Percentiles rank a stretch among this genome's conserved stretches.
Conservation (phyloP, 306 rosid genomes). For the Trifolium pratense region DNA sequence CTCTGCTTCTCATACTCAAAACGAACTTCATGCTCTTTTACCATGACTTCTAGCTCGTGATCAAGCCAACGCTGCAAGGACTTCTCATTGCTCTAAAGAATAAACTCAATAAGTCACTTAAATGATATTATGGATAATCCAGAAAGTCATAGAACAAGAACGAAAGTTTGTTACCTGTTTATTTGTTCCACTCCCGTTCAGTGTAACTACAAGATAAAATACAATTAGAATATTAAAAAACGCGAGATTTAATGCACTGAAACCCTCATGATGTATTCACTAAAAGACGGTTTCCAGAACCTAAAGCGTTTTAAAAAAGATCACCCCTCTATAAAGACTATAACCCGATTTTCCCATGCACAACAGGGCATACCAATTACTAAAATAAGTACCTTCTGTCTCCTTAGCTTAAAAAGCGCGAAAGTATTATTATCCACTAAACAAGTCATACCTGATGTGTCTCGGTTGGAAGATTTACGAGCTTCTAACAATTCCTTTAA, state of each 20-base stretch:
- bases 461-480: constrained; percentile 90
- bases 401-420: constrained; percentile 8
- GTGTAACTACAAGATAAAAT: constrained; percentile 59
- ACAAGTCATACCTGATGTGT: constrained; percentile 62
- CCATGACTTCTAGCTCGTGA: constrained; percentile 96
- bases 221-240: constrained; percentile 42
- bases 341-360: constrained; percentile 15
- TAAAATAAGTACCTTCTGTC: constrained; percentile 19
- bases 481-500: constrained; percentile 96
- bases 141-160: constrained; percentile 38
- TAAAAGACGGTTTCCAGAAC: constrained; percentile 13
- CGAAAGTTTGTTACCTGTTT: constrained; percentile 69
- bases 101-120: constrained; percentile 42
- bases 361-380: constrained; percentile 19
- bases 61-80: constrained; percentile 95
- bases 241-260: constrained; percentile 13
- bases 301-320: constrained; percentile 32
- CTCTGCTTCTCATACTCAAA: constrained; percentile 96
- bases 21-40: constrained; percentile 97
- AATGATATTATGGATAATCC: constrained; percentile 33
- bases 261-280: constrained; percentile 32
- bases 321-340: not conserved
- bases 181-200: constrained; percentile 73
- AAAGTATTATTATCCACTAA: constrained; percentile 1
- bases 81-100: constrained; percentile 79